A percentile compares a stretch with the other conserved stretches of the same genome.
phyloP scores from a whole-genome alignment of 768 basidiomycete genomes.

The Astraeus odoratus region DNA sequence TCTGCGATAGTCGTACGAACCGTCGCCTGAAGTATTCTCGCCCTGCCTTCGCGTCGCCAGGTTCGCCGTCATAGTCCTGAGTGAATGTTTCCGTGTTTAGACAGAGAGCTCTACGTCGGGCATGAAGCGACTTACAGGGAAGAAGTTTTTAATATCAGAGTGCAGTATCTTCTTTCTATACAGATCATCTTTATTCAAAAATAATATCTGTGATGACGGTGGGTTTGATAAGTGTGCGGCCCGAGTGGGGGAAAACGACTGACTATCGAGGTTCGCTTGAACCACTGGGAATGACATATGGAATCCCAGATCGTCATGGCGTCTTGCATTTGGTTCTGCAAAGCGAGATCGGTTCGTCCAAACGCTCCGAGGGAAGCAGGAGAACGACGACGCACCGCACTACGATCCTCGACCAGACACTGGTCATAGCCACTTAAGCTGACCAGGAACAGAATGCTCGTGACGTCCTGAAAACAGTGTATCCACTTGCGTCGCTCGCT shows the following conservation, averaged over 20 bases:
- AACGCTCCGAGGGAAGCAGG: not conserved
- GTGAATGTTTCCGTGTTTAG: not conserved
- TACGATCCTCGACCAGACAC: constrained; percentile 87
- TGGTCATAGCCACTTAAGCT: constrained; percentile 92
- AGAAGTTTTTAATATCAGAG: constrained; percentile 84
- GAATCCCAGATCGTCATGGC: constrained; percentile 99
- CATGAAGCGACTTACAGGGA: constrained; percentile 52
- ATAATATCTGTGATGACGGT: constrained; percentile 59
- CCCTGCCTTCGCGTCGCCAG: constrained; percentile 64
- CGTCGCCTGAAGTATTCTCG: constrained; percentile 87
- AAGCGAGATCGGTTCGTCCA: not conserved
- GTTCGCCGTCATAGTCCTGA: constrained; percentile 81
- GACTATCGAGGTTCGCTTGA: constrained; percentile 89
- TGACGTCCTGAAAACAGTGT: constrained; percentile 92
- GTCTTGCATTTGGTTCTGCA: constrained; percentile 98
- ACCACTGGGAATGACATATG: constrained; percentile 97
- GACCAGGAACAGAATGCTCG: constrained; percentile 86
- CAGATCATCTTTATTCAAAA: constrained; percentile 95
- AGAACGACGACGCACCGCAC: constrained; percentile 65
- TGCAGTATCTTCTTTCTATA: constrained; percentile 75
- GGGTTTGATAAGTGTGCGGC: not conserved
- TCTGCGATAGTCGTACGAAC: constrained; percentile 76
- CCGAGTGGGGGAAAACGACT: constrained; percentile 22
- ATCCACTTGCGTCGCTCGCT: constrained; percentile 92
- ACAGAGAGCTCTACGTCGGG: not conserved